phyloP scores from a whole-genome alignment of 495 filamentous ascomycete genomes.

The Cercophora scortea region DNA sequence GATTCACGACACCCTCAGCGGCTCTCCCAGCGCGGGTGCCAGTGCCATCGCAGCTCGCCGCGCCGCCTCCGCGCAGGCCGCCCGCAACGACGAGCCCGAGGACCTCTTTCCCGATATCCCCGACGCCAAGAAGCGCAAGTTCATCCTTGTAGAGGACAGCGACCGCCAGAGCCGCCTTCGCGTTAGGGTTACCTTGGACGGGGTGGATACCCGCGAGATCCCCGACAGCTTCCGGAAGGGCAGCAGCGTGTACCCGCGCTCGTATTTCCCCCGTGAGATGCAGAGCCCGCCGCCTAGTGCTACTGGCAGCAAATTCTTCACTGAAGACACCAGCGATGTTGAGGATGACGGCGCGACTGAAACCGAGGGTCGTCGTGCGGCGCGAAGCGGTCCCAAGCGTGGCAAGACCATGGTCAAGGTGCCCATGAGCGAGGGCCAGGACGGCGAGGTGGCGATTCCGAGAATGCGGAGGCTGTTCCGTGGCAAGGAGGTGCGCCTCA shows the following conservation, averaged over 20 bases:
- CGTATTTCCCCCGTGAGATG: conserved; percentile 84
- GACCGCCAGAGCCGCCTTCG: conserved; percentile 70
- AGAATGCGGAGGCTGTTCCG: conserved; percentile 56
- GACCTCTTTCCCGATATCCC: conserved; percentile 81
- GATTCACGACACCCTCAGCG: conserved; percentile 59
- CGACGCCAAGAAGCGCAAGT: conserved; percentile 83
- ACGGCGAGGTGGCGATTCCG: conserved; percentile 65
- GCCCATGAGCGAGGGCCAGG: conserved; percentile 57
- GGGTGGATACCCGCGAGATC: conserved; percentile 85
- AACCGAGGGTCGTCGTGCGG: conserved; percentile 32
- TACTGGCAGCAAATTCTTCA: conserved; percentile 59
- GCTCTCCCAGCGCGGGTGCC: conserved; percentile 33
- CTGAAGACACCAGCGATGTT: conserved; percentile 42
- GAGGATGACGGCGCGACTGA: conserved; percentile 51
- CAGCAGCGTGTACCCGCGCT: conserved; percentile 83
- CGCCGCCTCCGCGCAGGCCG: conserved; percentile 6
- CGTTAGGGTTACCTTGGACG: conserved; percentile 80
- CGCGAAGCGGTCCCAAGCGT: conserved; percentile 9
- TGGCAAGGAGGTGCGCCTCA: conserved; percentile 74
- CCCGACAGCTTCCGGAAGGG: conserved; percentile 85
- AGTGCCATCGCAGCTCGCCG: conserved; percentile 18
- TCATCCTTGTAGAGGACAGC: conserved; percentile 87
- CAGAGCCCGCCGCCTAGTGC: conserved; percentile 63
- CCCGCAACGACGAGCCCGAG: conserved; percentile 42
- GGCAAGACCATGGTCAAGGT: conserved; percentile 41